Evolutionary conservation across 306 rosid species (phyloP).

Genomic region (Macrotyloma uniflorum): DNA sequence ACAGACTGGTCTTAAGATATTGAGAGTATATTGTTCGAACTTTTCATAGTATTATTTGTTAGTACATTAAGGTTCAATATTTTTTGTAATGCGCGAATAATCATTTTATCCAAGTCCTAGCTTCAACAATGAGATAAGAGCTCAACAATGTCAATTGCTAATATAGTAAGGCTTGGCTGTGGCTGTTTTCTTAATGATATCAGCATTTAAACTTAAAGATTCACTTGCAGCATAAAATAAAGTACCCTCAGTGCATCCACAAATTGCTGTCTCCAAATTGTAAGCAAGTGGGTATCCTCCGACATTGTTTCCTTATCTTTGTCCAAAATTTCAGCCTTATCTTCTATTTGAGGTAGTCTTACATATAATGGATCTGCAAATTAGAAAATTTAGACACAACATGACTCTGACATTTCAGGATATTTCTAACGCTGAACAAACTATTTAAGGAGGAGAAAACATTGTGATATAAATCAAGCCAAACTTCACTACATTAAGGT

Average conservation of each 20-base stretch:
- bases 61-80: slow-evolving; percentile 27
- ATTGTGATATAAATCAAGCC: background rate
- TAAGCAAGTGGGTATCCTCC: slow-evolving; percentile 49
- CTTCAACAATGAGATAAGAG: slow-evolving; percentile 7
- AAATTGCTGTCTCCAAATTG: slow-evolving; percentile 81
- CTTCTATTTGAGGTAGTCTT: slow-evolving; percentile 53
- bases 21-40: background rate
- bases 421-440: slow-evolving; percentile 28
- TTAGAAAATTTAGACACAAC: slow-evolving; percentile 4
- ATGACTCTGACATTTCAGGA: slow-evolving; percentile 29
- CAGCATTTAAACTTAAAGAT: slow-evolving; percentile 11
- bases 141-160: slow-evolving; percentile 8
- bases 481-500: slow-evolving; percentile 28
- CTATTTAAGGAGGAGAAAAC: slow-evolving; percentile 27
- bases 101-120: background rate
- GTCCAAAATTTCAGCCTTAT: slow-evolving; percentile 49
- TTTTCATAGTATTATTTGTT: background rate
- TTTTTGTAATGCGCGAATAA: background rate
- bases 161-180: background rate
- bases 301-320: slow-evolving; percentile 36
- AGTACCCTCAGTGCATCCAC: slow-evolving; percentile 71
- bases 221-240: slow-evolving; percentile 33
- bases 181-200: slow-evolving; percentile 23
- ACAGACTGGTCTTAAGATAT: slow-evolving; percentile 32
- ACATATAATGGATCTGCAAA: slow-evolving; percentile 55